These are phyloP conservation scores for Kwoniella shandongensis DNA, from an alignment of 768 basidiomycete genomes.

Conservation along the genomic window DNA sequence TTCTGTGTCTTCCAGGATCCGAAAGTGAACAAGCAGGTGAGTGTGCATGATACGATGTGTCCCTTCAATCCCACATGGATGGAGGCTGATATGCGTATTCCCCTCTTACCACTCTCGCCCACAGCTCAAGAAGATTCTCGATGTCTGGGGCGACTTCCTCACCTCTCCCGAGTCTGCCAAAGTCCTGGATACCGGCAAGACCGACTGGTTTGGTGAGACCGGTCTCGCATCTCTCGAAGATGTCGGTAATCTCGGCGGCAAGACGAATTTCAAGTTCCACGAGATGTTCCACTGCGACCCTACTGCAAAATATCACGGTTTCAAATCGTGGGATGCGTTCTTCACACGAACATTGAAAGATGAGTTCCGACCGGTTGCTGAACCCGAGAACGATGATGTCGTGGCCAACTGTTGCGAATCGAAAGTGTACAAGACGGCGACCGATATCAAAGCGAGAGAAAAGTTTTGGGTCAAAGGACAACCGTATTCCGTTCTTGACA, in stretches of 20 bases:
- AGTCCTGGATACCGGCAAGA: slow-evolving; percentile 55
- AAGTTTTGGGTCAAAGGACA: slow-evolving; percentile 66
- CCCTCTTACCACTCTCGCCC: not conserved
- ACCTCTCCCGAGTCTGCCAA: slow-evolving; percentile 56
- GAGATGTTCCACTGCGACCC: slow-evolving; percentile 57
- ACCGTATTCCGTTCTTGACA: slow-evolving; percentile 63
- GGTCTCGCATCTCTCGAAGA: slow-evolving; percentile 48
- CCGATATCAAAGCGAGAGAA: slow-evolving; percentile 56
- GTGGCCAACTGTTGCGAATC: slow-evolving; percentile 63
- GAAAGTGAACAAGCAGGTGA: slow-evolving; percentile 56
- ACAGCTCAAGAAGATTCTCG: slow-evolving; percentile 59
- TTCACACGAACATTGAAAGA: slow-evolving; percentile 59
- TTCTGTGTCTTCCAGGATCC: slow-evolving; percentile 55
- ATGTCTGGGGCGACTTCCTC: slow-evolving; percentile 60
- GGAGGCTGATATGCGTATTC: not conserved
- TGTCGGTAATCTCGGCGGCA: slow-evolving; percentile 46
- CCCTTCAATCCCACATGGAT: not conserved
- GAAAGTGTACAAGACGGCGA: slow-evolving; percentile 56
- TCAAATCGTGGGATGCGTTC: slow-evolving; percentile 60
- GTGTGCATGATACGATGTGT: not conserved
- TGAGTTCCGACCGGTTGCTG: slow-evolving; percentile 56
- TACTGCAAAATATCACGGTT: slow-evolving; percentile 56
- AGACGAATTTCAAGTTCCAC: slow-evolving; percentile 51
- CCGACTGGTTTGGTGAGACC: slow-evolving; percentile 60
- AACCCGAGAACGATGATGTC: slow-evolving; percentile 52